A percentile compares a stretch with the other conserved stretches of the same genome.
These are phyloP conservation scores for Gliomastix tumulicola DNA, from an alignment of 2,329 filamentous ascomycete species.

Conservation along the genomic window DNA sequence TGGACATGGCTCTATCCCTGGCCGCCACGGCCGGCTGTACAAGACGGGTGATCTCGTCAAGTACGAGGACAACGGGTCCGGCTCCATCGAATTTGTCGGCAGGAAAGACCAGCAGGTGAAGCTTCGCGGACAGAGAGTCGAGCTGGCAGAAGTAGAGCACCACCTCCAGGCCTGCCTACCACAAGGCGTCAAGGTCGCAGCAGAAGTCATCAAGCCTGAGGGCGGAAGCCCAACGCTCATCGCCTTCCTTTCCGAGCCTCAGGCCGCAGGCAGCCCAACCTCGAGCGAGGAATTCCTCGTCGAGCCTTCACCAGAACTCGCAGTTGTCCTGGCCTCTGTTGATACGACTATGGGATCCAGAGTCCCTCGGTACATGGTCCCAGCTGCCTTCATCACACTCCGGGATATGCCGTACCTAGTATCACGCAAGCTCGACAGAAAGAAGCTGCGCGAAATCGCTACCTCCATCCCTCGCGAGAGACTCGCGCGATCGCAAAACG, in stretches of 20 bases:
- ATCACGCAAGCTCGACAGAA: constrained; percentile 42
- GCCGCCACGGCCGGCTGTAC: constrained; percentile 40
- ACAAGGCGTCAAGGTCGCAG: constrained; percentile 31
- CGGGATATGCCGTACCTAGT: constrained; percentile 36
- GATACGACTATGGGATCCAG: constrained; percentile 22
- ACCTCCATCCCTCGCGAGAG: constrained; percentile 30
- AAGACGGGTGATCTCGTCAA: constrained; percentile 54
- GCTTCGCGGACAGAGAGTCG: constrained; percentile 58
- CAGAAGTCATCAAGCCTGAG: constrained; percentile 40
- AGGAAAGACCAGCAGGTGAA: constrained; percentile 65
- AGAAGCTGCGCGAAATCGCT: constrained; percentile 37
- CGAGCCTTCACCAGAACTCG: constrained; percentile 22
- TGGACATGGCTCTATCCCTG: constrained; percentile 24
- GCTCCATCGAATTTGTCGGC: constrained; percentile 49
- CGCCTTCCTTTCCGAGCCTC: constrained; percentile 30
- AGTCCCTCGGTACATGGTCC: constrained; percentile 39
- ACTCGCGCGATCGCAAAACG: constrained; percentile 19
- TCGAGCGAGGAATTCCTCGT: constrained; percentile 11
- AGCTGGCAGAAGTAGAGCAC: constrained; percentile 47
- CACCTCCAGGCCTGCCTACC: constrained; percentile 38
- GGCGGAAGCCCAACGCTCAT: constrained; percentile 36
- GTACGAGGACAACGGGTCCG: constrained; percentile 45
- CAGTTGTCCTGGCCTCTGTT: constrained; percentile 18
- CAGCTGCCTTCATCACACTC: constrained; percentile 37
- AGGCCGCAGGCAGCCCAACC: constrained; percentile 1